These are phyloP conservation scores for Alternaria tenuissima DNA, from an alignment of 2,329 filamentous ascomycete genomes.

Conservation along the genomic window DNA sequence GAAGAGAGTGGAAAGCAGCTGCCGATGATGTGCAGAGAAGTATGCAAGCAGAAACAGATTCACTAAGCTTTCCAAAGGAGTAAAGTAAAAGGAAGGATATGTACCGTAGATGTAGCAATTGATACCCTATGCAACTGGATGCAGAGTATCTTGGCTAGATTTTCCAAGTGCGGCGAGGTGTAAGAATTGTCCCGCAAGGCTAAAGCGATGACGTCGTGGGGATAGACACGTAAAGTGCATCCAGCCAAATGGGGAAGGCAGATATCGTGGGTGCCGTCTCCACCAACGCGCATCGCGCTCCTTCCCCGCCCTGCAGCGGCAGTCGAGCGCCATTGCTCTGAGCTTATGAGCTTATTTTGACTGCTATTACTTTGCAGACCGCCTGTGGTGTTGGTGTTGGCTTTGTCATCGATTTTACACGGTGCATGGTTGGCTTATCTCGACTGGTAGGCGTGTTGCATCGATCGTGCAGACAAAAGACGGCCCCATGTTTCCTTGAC, in stretches of 20 bases:
- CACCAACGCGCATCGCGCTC: slow-evolving; percentile 30
- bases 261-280: slow-evolving; percentile 25
- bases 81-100: not conserved
- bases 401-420: not conserved
- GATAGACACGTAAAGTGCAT: slow-evolving; percentile 3
- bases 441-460: not conserved
- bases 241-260: slow-evolving; percentile 33
- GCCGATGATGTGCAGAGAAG: not conserved
- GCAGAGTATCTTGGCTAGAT: not conserved
- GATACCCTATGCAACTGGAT: not conserved
- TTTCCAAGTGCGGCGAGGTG: not conserved
- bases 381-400: not conserved
- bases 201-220: slow-evolving; percentile 3
- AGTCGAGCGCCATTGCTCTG: slow-evolving; percentile 25
- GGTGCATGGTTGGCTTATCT: not conserved
- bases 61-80: not conserved
- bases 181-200: not conserved
- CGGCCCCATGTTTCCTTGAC: not conserved
- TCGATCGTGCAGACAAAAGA: not conserved
- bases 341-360: slow-evolving; percentile 41
- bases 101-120: not conserved
- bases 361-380: slow-evolving; percentile 6
- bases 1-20: not conserved
- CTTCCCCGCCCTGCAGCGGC: slow-evolving; percentile 29
- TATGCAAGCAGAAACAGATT: slow-evolving; percentile 8